These are phyloP conservation scores for Diaporthe longicolla DNA, from an alignment of 2,329 filamentous ascomycete species.

Conservation along the genomic window DNA sequence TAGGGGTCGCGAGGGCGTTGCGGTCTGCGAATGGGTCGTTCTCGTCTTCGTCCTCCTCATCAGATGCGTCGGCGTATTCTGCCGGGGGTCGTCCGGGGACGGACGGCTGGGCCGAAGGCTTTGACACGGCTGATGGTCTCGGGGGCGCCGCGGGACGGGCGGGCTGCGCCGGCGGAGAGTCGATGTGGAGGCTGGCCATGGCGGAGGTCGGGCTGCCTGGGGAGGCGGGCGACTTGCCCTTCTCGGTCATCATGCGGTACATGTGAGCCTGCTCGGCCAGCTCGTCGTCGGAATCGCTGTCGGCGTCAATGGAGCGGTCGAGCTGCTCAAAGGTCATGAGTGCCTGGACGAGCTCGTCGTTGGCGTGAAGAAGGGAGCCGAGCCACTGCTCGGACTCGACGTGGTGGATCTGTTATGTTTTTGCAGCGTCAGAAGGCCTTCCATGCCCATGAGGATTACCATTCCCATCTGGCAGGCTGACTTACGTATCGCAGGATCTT, in stretches of 20 bases:
- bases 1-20: conserved; percentile 72
- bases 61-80: conserved; percentile 65
- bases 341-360: conserved; percentile 94
- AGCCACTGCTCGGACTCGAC: conserved; percentile 94
- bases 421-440: neutral
- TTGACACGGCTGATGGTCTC: conserved; percentile 60
- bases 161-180: conserved; percentile 53
- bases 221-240: conserved; percentile 63
- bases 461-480: conserved; percentile 35
- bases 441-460: neutral
- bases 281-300: conserved; percentile 79
- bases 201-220: conserved; percentile 58
- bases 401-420: conserved; percentile 77
- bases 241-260: conserved; percentile 71
- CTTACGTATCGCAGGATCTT: conserved; percentile 86
- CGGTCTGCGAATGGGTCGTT: conserved; percentile 89
- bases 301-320: conserved; percentile 85
- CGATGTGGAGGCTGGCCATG: conserved; percentile 61
- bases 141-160: conserved; percentile 62
- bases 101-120: conserved; percentile 65
- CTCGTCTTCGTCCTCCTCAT: conserved; percentile 79
- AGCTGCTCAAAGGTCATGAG: conserved; percentile 96
- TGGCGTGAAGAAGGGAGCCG: conserved; percentile 90
- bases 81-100: conserved; percentile 59
- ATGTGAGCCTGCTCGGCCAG: conserved; percentile 76